These are phyloP conservation scores for Trichaptum fuscoviolaceum DNA, from an alignment of 768 basidiomycete species.

Conservation along the genomic window DNA sequence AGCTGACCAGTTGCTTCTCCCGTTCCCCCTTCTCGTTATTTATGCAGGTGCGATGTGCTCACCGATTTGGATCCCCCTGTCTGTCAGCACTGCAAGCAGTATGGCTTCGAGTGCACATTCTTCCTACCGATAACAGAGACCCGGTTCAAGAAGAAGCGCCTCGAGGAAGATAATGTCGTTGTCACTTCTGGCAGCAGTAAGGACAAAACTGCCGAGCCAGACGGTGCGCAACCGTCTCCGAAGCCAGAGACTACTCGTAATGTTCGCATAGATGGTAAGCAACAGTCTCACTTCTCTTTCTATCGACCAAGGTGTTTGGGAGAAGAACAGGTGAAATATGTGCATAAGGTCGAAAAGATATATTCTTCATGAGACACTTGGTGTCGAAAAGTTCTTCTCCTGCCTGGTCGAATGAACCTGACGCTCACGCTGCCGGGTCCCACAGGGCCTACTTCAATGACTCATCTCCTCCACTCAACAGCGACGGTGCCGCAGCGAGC, in stretches of 20 bases:
- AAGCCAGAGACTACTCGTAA: constrained; percentile 40
- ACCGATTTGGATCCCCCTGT: constrained; percentile 69
- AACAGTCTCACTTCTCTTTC: constrained; percentile 3
- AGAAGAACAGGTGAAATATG: constrained; percentile 1
- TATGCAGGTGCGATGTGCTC: constrained; percentile 75
- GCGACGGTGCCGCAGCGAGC: constrained; percentile 78
- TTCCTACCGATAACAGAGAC: constrained; percentile 99
- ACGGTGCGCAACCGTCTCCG: constrained; percentile 29
- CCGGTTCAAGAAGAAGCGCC: constrained; percentile 93
- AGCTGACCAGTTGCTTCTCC: constrained; percentile 7
- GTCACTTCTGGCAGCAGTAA: constrained; percentile 24
- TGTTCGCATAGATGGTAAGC: constrained; percentile 48
- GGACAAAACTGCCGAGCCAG: constrained; percentile 18
- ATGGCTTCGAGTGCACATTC: constrained; percentile 91
- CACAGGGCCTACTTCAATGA: constrained; percentile 80
- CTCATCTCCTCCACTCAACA: constrained; percentile 87
- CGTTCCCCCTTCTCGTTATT: constrained; percentile 10
- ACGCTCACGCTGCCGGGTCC: constrained; percentile 25
- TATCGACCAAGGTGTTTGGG: constrained; percentile 10
- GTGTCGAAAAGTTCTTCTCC: not conserved
- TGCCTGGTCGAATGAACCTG: not conserved
- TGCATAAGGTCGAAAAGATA: not conserved
- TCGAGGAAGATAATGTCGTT: constrained; percentile 59
- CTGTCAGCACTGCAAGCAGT: constrained; percentile 94
- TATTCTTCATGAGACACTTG: not conserved